Conservation (phyloP, 495 filamentous ascomycete genomes). For the Trichoderma virens region DNA sequence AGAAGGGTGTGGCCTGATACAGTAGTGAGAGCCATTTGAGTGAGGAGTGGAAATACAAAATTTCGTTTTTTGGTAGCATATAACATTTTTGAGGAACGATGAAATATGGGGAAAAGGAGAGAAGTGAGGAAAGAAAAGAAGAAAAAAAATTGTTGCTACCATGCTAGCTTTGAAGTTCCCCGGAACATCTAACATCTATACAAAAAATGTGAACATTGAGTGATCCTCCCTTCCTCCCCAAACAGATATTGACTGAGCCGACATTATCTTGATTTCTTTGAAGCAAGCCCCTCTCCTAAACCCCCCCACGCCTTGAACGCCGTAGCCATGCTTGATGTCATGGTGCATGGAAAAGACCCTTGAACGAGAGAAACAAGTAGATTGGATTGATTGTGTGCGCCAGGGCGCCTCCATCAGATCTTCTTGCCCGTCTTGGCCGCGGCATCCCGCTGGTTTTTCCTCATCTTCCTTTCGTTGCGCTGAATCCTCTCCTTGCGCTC, state of each 20-base stretch:
- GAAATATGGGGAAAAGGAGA: not conserved
- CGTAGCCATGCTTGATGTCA: not conserved
- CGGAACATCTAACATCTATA: not conserved
- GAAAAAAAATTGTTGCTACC: not conserved
- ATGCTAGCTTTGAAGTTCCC: slow-evolving; percentile 4
- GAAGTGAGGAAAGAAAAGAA: too few relatives aligned
- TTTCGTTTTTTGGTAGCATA: not conserved
- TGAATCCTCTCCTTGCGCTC: slow-evolving; percentile 57
- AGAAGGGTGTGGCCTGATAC: not conserved
- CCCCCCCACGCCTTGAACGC: not conserved
- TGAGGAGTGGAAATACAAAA: not conserved
- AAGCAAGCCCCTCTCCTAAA: not conserved
- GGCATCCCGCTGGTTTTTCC: slow-evolving; percentile 54
- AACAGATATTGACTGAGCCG: not conserved
- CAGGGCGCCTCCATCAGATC: not conserved
- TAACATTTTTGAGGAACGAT: not conserved
- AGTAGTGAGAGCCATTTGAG: not conserved
- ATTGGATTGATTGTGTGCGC: not conserved
- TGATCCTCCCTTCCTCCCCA: not conserved
- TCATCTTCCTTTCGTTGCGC: slow-evolving; percentile 61
- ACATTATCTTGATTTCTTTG: not conserved
- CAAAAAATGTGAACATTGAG: not conserved
- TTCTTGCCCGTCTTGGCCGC: slow-evolving; percentile 20
- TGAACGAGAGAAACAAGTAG: not conserved
- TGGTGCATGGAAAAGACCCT: not conserved